Evolutionary conservation across 2,329 filamentous ascomycete species (phyloP).

Genomic region (Cadophora luteo-olivacea): DNA sequence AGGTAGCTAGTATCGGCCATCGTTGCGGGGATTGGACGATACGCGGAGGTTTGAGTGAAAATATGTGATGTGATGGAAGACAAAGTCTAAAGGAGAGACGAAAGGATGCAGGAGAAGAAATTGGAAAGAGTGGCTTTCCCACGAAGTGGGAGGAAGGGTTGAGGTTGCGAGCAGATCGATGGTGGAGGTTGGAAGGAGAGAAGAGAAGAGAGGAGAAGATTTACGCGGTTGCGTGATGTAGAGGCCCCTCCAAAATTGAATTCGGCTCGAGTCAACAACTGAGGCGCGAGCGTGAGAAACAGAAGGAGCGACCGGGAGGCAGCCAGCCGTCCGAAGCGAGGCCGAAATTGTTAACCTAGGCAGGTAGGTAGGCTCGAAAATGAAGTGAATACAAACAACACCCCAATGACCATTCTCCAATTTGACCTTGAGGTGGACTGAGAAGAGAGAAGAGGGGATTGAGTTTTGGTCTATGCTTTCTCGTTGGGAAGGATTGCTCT

Average conservation of each 20-base stretch:
- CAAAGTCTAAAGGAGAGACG: background rate
- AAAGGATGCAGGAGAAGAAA: conserved; percentile 2
- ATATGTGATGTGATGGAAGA: background rate
- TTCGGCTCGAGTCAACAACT: background rate
- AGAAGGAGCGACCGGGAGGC: background rate
- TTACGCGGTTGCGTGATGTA: background rate
- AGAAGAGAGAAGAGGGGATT: background rate
- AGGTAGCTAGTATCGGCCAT: conserved; percentile 12
- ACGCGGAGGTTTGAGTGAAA: background rate
- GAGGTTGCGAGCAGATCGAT: background rate
- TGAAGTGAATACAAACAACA: background rate
- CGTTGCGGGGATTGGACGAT: background rate
- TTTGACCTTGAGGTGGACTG: background rate
- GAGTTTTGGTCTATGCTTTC: background rate
- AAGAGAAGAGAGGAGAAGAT: background rate
- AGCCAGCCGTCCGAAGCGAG: conserved; percentile 2
- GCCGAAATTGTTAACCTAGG: background rate
- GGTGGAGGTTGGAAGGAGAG: background rate
- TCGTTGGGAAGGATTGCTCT: background rate
- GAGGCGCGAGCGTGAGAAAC: background rate
- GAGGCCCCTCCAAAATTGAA: background rate
- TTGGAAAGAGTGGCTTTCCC: background rate
- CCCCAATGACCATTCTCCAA: background rate
- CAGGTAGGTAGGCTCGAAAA: background rate
- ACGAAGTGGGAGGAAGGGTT: background rate